Evolutionary conservation across 2,329 filamentous ascomycete genomes (phyloP).

Genomic region (Xylaria arbuscula): DNA sequence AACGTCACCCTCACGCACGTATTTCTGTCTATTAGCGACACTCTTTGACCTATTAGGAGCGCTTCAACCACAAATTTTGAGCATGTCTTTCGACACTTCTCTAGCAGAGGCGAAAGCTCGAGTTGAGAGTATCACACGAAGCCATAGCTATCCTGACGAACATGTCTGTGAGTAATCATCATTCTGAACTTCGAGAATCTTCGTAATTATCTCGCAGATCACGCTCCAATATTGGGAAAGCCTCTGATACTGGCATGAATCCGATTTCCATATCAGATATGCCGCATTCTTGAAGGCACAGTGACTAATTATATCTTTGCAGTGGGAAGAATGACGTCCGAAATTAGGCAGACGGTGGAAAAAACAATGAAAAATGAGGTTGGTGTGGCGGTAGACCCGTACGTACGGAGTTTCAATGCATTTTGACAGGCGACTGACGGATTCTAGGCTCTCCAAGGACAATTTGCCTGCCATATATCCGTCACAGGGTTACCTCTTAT

Average conservation of each 20-base stretch:
- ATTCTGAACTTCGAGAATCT: too few species aligned
- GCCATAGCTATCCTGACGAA: constrained; percentile 15
- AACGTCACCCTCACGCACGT: too few species aligned
- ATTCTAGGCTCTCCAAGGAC: constrained; percentile 47
- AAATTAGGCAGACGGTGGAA: constrained; percentile 1
- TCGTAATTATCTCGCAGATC: too few species aligned
- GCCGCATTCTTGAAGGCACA: too few species aligned
- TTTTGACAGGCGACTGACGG: background rate
- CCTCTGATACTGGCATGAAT: too few species aligned
- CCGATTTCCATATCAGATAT: too few species aligned
- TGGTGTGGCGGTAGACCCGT: background rate
- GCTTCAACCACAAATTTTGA: too few species aligned
- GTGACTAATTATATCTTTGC: background rate
- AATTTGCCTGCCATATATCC: background rate
- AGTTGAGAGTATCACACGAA: background rate
- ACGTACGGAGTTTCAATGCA: background rate
- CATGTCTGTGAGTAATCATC: constrained; percentile 3
- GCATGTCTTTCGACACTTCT: background rate
- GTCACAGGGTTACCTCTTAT: constrained; percentile 32
- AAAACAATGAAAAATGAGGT: background rate
- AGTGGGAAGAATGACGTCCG: background rate
- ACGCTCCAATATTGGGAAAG: background rate
- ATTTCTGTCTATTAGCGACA: too few species aligned
- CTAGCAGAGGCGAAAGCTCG: background rate
- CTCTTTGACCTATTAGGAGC: too few species aligned